Conservation (phyloP, 805 yeast species). For the Wickerhamomyces sydowiorum region DNA sequence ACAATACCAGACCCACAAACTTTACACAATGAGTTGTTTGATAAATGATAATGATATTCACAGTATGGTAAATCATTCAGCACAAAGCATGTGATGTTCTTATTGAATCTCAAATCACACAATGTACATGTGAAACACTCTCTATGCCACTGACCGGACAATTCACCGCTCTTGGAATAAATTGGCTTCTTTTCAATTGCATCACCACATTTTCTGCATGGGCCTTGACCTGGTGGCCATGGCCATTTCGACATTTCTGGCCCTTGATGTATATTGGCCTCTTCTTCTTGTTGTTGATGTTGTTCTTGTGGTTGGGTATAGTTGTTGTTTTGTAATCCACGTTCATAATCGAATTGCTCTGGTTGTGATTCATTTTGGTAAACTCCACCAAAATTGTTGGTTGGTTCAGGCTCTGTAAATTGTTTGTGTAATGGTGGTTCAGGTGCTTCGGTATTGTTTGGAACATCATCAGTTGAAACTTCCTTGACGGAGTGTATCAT, state of each 20-base stretch:
- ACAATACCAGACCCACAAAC: conserved; percentile 75
- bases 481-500: conserved; percentile 12
- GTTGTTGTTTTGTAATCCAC: too few relatives aligned
- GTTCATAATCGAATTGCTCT: too few relatives aligned
- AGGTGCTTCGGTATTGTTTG: not conserved
- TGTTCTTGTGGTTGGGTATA: not conserved
- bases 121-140: conserved; percentile 71
- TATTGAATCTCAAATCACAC: conserved; percentile 55
- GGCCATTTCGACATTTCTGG: conserved; percentile 5
- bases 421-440: not conserved
- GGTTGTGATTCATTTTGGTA: conserved; percentile 6
- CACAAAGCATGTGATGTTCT: conserved; percentile 67
- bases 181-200: conserved; percentile 62
- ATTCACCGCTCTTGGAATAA: conserved; percentile 75
- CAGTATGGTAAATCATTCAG: conserved; percentile 79
- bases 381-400: conserved; percentile 4
- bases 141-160: conserved; percentile 93
- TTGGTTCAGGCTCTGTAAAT: not conserved
- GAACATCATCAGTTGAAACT: conserved; percentile 8
- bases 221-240: conserved; percentile 63
- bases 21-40: conserved; percentile 70
- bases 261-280: not conserved
- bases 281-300: not conserved
- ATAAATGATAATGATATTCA: conserved; percentile 64
- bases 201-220: conserved; percentile 68